phyloP scores from a whole-genome alignment of 108 stramenopile genomes.

The Cyclotella choctawhatcheeana region DNA sequence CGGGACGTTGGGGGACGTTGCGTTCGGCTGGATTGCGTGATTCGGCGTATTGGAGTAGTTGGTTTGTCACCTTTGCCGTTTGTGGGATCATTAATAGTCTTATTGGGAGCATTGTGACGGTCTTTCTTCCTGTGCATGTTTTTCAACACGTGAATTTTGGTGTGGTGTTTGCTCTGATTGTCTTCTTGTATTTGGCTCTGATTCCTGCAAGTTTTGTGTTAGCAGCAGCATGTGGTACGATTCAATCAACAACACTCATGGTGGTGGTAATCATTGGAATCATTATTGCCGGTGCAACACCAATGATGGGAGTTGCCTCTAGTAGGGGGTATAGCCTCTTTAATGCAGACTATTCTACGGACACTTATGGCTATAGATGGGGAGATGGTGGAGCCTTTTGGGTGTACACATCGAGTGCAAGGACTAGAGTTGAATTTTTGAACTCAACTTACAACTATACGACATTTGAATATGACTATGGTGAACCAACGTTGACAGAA shows the following conservation, averaged over 20 bases:
- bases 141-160: conserved; percentile 41
- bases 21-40: conserved; percentile 46
- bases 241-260: conserved; percentile 20
- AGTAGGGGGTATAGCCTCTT: conserved; percentile 1
- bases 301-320: conserved; percentile 15
- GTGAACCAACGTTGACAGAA: background rate
- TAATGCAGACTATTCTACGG: background rate
- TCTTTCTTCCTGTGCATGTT: conserved; percentile 36
- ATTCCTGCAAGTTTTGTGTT: conserved; percentile 52
- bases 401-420: conserved; percentile 27
- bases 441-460: background rate
- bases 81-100: conserved; percentile 37
- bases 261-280: conserved; percentile 43
- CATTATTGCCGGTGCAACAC: conserved; percentile 25
- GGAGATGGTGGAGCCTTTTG: conserved; percentile 27
- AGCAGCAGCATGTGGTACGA: conserved; percentile 51
- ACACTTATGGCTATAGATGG: conserved; percentile 21
- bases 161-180: conserved; percentile 39
- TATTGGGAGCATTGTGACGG: conserved; percentile 40
- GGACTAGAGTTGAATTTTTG: background rate
- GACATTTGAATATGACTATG: conserved; percentile 7
- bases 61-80: conserved; percentile 47
- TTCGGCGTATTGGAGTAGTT: conserved; percentile 52
- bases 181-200: conserved; percentile 55
- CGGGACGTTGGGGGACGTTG: conserved; percentile 50